phyloP scores from a whole-genome alignment of 805 yeast genomes.

The Isabelozyma gotoi region DNA sequence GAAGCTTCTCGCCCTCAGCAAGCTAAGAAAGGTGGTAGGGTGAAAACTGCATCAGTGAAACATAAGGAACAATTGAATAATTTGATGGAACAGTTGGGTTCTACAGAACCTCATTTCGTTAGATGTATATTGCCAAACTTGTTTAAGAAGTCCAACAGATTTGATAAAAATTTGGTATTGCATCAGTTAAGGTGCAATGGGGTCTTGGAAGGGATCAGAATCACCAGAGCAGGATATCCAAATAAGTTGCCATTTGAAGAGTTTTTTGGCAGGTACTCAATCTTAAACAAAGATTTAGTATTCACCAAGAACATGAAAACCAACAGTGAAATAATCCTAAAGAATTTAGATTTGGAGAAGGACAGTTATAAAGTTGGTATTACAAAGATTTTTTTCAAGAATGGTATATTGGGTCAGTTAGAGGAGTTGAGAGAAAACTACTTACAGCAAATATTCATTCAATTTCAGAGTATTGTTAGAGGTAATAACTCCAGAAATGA shows the following conservation, averaged over 20 bases:
- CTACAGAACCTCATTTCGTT: conserved; percentile 94
- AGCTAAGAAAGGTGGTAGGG: conserved; percentile 8
- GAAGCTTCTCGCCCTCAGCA: conserved; percentile 27
- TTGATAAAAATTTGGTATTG: conserved; percentile 74
- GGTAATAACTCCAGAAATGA: conserved; percentile 60
- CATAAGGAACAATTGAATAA: conserved; percentile 81
- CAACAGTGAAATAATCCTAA: conserved; percentile 66
- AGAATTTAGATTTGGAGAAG: conserved; percentile 58
- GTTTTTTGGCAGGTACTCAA: conserved; percentile 71
- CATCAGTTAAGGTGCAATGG: conserved; percentile 95
- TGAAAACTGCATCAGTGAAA: conserved; percentile 75
- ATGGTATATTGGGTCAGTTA: conserved; percentile 73
- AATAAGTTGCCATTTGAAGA: conserved; percentile 84
- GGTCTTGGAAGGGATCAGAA: conserved; percentile 95
- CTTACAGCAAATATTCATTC: conserved; percentile 53
- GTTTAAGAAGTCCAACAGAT: conserved; percentile 63
- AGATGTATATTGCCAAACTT: conserved; percentile 93
- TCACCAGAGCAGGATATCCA: conserved; percentile 96
- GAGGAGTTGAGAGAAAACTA: conserved; percentile 75
- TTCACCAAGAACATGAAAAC: conserved; percentile 54
- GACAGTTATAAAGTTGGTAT: conserved; percentile 66
- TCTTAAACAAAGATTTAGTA: conserved; percentile 53
- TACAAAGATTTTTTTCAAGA: conserved; percentile 71
- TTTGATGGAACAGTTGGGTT: conserved; percentile 67
- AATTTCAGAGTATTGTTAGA: conserved; percentile 62